Conservation (phyloP, 2,329 filamentous ascomycete species). For the Ploettnerulaceae sp. region DNA sequence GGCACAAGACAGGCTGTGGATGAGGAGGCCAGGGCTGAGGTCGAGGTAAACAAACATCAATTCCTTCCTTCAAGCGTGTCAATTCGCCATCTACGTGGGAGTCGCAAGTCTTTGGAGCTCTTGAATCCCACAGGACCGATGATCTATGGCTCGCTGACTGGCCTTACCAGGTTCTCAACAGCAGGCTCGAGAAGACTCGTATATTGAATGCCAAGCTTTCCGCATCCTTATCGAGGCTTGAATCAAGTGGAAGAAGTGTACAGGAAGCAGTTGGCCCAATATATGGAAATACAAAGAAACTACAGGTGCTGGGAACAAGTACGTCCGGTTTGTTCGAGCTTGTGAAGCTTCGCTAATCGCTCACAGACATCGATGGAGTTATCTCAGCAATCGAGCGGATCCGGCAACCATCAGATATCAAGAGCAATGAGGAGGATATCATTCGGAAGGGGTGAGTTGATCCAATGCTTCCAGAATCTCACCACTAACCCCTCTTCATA, state of each 20-base stretch:
- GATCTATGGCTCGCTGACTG: constrained; percentile 8
- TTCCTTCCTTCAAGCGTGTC: too few species aligned
- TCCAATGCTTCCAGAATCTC: not conserved
- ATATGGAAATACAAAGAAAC: constrained; percentile 82
- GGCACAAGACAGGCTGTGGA: constrained; percentile 39
- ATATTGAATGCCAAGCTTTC: constrained; percentile 94
- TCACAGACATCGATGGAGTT: constrained; percentile 74
- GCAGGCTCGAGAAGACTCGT: constrained; percentile 82
- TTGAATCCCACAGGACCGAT: not conserved
- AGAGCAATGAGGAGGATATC: constrained; percentile 85
- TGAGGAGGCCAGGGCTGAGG: constrained; percentile 64
- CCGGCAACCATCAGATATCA: constrained; percentile 86
- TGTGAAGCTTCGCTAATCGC: constrained; percentile 16
- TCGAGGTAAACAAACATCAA: constrained; percentile 43
- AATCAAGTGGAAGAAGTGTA: constrained; percentile 84
- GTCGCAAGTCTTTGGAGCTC: not conserved
- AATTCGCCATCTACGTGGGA: not conserved
- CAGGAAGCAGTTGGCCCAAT: constrained; percentile 89
- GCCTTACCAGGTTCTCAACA: constrained; percentile 50
- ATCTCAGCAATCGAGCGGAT: constrained; percentile 83
- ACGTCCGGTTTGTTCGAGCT: constrained; percentile 29
- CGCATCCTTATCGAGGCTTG: constrained; percentile 75
- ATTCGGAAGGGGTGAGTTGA: constrained; percentile 66
- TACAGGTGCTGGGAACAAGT: constrained; percentile 85
- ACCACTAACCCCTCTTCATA: constrained; percentile 33